phyloP scores from a whole-genome alignment of 371 early-diverging fungal species.

The Rhizopus stolonifer region DNA sequence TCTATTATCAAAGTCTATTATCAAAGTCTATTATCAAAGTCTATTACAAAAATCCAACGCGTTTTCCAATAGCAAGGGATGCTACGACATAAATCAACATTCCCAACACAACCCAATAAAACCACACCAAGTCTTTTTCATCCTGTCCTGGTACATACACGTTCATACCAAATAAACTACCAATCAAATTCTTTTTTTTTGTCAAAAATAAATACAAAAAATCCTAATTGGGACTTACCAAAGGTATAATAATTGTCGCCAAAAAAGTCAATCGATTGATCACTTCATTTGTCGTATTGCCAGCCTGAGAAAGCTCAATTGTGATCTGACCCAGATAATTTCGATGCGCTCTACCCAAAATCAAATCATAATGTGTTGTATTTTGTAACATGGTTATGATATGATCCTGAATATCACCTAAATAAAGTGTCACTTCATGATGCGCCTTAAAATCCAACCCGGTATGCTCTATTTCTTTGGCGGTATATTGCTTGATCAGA shows the following conservation, averaged over 20 bases:
- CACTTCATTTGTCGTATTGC: constrained; percentile 90
- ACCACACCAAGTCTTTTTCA: constrained; percentile 66
- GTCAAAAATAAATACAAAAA: constrained; percentile 26
- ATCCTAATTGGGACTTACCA: constrained; percentile 12
- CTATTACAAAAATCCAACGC: constrained; percentile 25
- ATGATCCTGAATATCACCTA: constrained; percentile 96
- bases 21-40: background rate
- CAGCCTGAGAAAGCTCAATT: constrained; percentile 93
- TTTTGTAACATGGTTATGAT: constrained; percentile 94
- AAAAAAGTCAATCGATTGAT: constrained; percentile 90
- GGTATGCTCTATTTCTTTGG: constrained; percentile 37
- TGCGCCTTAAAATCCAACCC: too few species aligned
- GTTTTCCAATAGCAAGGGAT: constrained; percentile 43
- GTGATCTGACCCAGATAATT: constrained; percentile 96
- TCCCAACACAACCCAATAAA: constrained; percentile 70
- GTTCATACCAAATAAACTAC: constrained; percentile 80
- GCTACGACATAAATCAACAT: constrained; percentile 47
- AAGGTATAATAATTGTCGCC: constrained; percentile 87
- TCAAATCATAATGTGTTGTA: constrained; percentile 86
- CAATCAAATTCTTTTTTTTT: constrained; percentile 72
- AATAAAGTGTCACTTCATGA: constrained; percentile 64
- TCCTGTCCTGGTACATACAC: constrained; percentile 82
- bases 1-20: too few species aligned
- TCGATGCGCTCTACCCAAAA: constrained; percentile 86
- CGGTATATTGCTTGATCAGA: constrained; percentile 56